phyloP scores from a whole-genome alignment of 176 grass and related monocot genomes.

The Carex scoparia region DNA sequence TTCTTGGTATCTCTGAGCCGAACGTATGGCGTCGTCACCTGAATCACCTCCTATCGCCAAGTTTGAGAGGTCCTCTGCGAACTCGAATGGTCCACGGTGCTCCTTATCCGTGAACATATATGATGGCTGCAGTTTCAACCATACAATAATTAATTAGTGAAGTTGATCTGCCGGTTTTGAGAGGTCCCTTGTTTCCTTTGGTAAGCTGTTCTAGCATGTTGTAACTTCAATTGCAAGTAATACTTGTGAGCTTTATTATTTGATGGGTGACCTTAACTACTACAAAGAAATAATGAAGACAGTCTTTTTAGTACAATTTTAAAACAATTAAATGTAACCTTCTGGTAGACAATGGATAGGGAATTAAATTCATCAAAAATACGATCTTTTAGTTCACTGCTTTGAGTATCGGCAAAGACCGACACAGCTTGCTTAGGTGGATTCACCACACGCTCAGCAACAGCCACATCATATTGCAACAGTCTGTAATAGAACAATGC shows the following conservation, averaged over 20 bases:
- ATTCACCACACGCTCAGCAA: constrained; percentile 87
- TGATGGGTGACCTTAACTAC: not conserved
- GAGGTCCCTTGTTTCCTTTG: not conserved
- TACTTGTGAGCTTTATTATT: not conserved
- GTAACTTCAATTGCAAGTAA: not conserved
- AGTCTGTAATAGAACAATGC: constrained; percentile 98
- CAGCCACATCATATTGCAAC: constrained; percentile 76
- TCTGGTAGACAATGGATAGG: constrained; percentile 89
- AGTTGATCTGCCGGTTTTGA: not conserved
- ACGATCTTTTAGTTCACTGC: constrained; percentile 91
- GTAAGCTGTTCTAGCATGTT: not conserved
- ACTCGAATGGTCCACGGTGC: constrained; percentile 94
- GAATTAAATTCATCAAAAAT: constrained; percentile 99
- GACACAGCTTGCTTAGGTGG: constrained; percentile 99
- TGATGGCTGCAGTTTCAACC: constrained; percentile 53
- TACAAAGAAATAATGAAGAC: not conserved
- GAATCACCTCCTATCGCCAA: constrained; percentile 56
- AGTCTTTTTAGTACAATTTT: not conserved
- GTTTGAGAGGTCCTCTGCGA: constrained; percentile 74
- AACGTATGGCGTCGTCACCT: constrained; percentile 55
- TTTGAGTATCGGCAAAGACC: constrained; percentile 96
- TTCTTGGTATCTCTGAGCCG: constrained; percentile 81
- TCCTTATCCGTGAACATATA: constrained; percentile 99
- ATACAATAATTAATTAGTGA: constrained; percentile 28
- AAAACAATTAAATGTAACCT: constrained; percentile 42